Conservation (phyloP, 371 early-diverging fungal genomes). For the Batrachochytrium dendrobatidis region DNA sequence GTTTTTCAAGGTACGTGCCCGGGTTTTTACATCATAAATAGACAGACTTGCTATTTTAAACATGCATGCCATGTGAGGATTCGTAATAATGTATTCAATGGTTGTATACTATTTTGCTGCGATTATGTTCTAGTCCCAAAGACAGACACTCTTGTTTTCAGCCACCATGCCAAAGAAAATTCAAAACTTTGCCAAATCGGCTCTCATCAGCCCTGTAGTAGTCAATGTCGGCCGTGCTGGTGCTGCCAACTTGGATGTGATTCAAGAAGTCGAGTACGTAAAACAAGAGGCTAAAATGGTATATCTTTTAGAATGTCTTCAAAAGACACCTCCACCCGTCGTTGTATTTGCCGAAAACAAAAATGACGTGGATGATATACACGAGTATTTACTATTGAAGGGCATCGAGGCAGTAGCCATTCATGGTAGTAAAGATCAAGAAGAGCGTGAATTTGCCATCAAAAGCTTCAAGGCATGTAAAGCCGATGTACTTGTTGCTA, state of each 20-base stretch:
- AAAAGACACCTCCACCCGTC: slow-evolving; percentile 93
- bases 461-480: slow-evolving; percentile 68
- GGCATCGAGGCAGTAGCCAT: slow-evolving; percentile 91
- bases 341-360: slow-evolving; percentile 98
- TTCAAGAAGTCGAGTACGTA: slow-evolving; percentile 96
- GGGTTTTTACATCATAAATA: not conserved
- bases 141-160: slow-evolving; percentile 89
- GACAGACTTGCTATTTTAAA: not conserved
- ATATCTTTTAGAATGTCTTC: slow-evolving; percentile 83
- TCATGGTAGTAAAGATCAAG: slow-evolving; percentile 83
- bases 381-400: slow-evolving; percentile 86
- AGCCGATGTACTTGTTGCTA: slow-evolving; percentile 85
- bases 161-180: slow-evolving; percentile 98
- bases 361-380: slow-evolving; percentile 98
- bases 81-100: no score
- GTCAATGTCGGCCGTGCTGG: slow-evolving; percentile 99
- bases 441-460: slow-evolving; percentile 48
- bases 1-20: slow-evolving; percentile 63
- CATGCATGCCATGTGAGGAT: no score
- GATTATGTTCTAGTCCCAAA: slow-evolving; percentile 39
- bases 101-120: no score
- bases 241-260: slow-evolving; percentile 93
- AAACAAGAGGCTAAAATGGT: slow-evolving; percentile 92
- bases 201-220: slow-evolving; percentile 82
- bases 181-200: slow-evolving; percentile 85